Percentiles rank a stretch among this genome's conserved stretches.
phyloP scores from a whole-genome alignment of 148 eudicot species.

The Spergularia bocconei region DNA sequence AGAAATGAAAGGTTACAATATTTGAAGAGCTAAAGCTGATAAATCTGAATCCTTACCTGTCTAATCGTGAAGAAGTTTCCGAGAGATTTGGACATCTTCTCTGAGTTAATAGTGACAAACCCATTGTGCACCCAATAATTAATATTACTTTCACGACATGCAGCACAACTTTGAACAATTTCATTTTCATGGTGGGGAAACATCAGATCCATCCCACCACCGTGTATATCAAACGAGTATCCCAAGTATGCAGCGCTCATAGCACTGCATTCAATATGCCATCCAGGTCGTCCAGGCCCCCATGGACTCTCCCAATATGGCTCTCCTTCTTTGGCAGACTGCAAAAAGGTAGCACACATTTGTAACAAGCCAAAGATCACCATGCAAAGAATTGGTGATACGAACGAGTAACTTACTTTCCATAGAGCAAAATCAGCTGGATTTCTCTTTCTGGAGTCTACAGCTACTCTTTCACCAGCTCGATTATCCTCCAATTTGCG shows the following conservation, averaged over 20 bases:
- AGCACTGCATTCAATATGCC: slow-evolving; percentile 99
- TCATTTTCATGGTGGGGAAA: slow-evolving; percentile 99
- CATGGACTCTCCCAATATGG: slow-evolving; percentile 99
- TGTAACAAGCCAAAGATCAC: slow-evolving; percentile 3
- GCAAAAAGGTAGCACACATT: slow-evolving; percentile 25
- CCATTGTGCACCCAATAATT: slow-evolving; percentile 97
- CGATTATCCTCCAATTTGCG: slow-evolving; percentile 90
- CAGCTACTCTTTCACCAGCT: slow-evolving; percentile 92
- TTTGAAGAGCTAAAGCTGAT: background rate
- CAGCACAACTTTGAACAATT: slow-evolving; percentile 97
- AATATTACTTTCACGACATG: slow-evolving; percentile 68
- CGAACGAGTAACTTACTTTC: slow-evolving; percentile 51
- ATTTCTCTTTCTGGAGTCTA: slow-evolving; percentile 79
- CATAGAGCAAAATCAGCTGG: slow-evolving; percentile 98
- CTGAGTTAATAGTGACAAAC: slow-evolving; percentile 80
- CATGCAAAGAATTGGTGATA: background rate
- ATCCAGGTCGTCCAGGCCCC: slow-evolving; percentile 99
- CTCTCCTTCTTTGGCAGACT: slow-evolving; percentile 95
- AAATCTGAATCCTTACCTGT: slow-evolving; percentile 48
- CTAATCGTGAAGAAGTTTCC: slow-evolving; percentile 98
- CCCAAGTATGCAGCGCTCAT: slow-evolving; percentile 93
- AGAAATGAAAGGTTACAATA: background rate
- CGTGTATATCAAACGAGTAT: slow-evolving; percentile 88
- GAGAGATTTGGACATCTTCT: slow-evolving; percentile 98
- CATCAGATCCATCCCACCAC: slow-evolving; percentile 98